Percentiles rank a stretch among this genome's conserved stretches.
Conservation (phyloP, 2,329 filamentous ascomycete genomes). For the Xylariaceae sp. region DNA sequence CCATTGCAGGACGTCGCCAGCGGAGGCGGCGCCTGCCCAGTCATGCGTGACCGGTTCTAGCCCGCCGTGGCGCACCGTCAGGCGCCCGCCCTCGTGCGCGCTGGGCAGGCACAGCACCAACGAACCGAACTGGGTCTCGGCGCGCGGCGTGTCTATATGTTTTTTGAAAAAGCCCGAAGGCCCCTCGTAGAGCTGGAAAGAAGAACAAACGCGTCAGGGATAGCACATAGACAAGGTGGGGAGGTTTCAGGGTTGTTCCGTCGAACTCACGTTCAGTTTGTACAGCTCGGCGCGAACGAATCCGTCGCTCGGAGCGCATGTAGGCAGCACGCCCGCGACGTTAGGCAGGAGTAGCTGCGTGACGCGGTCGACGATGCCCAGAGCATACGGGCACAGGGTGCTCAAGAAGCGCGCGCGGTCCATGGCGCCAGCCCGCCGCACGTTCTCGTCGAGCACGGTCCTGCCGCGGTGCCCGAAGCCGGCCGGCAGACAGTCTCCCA, state of each 20-base stretch:
- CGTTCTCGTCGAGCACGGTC: neutral
- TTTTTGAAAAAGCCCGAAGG: slow-evolving; percentile 50
- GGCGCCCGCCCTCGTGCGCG: slow-evolving; percentile 39
- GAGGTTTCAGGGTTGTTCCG: neutral
- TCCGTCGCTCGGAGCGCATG: slow-evolving; percentile 25
- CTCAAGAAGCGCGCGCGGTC: slow-evolving; percentile 39
- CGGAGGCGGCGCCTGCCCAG: neutral
- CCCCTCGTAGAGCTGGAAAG: slow-evolving; percentile 46
- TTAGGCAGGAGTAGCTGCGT: slow-evolving; percentile 43
- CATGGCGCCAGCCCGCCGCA: neutral
- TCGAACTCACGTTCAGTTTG: slow-evolving; percentile 49
- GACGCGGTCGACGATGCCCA: slow-evolving; percentile 51
- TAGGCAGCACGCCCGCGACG: slow-evolving; percentile 20
- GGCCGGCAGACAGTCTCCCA: neutral
- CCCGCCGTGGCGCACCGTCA: slow-evolving; percentile 43
- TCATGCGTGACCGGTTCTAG: slow-evolving; percentile 33
- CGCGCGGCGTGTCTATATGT: slow-evolving; percentile 54
- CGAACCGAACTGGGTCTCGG: slow-evolving; percentile 47
- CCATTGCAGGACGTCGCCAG: slow-evolving; percentile 36
- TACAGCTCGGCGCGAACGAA: slow-evolving; percentile 53
- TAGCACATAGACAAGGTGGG: neutral
- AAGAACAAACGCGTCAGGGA: neutral
- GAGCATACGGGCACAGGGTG: slow-evolving; percentile 49
- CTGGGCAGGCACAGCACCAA: slow-evolving; percentile 50
- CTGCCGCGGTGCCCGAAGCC: neutral